A percentile compares a stretch with the other conserved stretches of the same genome.
Evolutionary conservation across 2,329 filamentous ascomycete genomes (phyloP).

Genomic region (Penicillium brevicompactum): DNA sequence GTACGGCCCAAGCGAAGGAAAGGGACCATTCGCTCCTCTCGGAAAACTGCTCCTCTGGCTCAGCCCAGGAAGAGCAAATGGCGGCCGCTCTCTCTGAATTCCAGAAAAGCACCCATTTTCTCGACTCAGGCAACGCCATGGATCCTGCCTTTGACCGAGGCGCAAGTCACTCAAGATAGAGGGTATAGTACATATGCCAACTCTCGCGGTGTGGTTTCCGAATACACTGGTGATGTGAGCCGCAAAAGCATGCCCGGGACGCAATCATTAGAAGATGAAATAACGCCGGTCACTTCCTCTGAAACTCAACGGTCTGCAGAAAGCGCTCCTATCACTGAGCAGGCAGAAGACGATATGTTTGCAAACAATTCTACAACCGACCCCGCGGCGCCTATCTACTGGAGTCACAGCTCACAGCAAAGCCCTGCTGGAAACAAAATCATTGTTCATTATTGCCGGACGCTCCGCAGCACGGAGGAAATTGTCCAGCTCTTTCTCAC

Average conservation of each 20-base stretch:
- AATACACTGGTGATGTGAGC: not conserved
- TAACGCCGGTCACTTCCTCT: not conserved
- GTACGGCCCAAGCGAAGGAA: not conserved
- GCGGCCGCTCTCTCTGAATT: not conserved
- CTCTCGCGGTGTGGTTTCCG: not conserved
- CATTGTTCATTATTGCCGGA: slow-evolving; percentile 76
- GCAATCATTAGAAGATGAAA: not conserved
- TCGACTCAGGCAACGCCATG: no score
- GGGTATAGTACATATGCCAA: slow-evolving; percentile 7
- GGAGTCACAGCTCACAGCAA: slow-evolving; percentile 46
- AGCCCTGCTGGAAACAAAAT: slow-evolving; percentile 56
- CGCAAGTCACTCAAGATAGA: not conserved
- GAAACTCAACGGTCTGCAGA: not conserved
- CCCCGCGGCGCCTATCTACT: slow-evolving; percentile 24
- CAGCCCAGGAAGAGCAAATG: not conserved
- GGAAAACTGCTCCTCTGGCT: not conserved
- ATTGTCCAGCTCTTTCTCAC: slow-evolving; percentile 66
- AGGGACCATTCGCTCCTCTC: not conserved
- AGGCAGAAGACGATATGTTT: not conserved
- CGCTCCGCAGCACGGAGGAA: slow-evolving; percentile 65
- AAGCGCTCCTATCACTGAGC: not conserved
- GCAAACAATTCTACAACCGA: not conserved
- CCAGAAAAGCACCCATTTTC: not conserved
- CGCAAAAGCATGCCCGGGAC: not conserved
- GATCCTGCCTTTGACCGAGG: no score